Base-by-base conservation (phyloP, 306 rosid genomes). In the Carpinus fangiana region DNA sequence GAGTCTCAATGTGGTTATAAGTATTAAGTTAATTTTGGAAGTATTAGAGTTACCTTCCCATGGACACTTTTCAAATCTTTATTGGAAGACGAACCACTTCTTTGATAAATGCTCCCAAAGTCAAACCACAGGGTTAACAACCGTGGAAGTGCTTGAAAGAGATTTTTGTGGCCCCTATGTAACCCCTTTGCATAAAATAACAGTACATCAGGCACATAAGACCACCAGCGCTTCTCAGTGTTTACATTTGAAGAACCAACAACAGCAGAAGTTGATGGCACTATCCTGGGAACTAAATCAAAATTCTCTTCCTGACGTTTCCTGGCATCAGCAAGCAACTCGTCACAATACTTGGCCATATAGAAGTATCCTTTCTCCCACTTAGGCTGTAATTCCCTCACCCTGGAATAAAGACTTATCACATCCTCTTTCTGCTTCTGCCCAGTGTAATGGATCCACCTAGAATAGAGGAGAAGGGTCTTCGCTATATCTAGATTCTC, bases 371-470 rank as follows among this genome's bases (percentile, higher is more conserved):
- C 97, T 87, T 92, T 93, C 91, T 91, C 98, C 98, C 98, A 95
- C 84, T 78, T 90, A 55, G 98, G 96, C 82, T 95, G 98, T 84
- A 95, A 83, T 83, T 91, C 98, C 90, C 87, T 91, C 82, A 93
- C 98, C 87, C 98, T 91, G 54, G 90, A 78, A 83, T 92, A 95
- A 72, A 92, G 97, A 89, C 77, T 79, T 65, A 92, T 82, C 48
- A 91, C 93, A 78, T 95, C 98, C 86, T 92, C 98, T 87, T 95
- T 95, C 87, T 92, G 98, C 82, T 95, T 95, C 92, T 95, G 98
- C 76, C 98, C 98, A 73, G 98, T 95, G 92, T 93, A 93, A 82
- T 95, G 98, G 52, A 86, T 92, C 98, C 98, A 95, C 82, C 98
- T 84, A 70, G 98, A 85, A 84, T 92, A 95, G 79, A 95, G 87